Conservation (phyloP, 257 asterid genomes). For the Solanum medicagineum region DNA sequence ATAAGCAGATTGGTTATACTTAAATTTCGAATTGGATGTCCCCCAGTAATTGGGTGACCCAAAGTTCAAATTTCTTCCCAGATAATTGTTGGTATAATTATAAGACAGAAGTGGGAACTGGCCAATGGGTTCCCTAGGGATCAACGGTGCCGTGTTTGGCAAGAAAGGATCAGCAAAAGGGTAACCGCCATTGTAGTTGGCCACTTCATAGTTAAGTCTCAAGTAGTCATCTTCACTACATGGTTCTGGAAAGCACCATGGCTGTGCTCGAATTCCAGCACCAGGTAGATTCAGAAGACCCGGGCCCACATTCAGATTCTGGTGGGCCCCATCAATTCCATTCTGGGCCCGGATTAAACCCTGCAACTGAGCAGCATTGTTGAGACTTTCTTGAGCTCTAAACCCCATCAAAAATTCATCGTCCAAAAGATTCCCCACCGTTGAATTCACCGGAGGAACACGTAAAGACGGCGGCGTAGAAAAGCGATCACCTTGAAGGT, state of each 20-base stretch:
- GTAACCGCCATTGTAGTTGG: neutral
- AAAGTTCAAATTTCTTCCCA: too few relatives aligned
- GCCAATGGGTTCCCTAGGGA: neutral
- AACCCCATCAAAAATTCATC: neutral
- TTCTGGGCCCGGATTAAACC: conserved; percentile 6
- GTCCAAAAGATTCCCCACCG: neutral
- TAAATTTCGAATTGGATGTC: neutral
- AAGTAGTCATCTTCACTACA: neutral
- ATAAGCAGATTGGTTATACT: neutral
- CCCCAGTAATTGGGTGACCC: neutral
- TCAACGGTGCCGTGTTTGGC: conserved; percentile 38
- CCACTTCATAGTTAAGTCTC: neutral
- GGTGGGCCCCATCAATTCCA: conserved; percentile 30
- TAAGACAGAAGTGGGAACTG: conserved; percentile 10
- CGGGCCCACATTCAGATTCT: conserved; percentile 34
- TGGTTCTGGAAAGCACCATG: neutral
- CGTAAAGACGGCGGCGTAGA: conserved; percentile 9
- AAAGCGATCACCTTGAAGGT: neutral
- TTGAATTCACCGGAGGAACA: neutral
- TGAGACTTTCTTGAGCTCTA: neutral
- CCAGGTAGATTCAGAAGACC: neutral
- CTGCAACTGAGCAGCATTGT: neutral
- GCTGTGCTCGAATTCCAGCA: neutral
- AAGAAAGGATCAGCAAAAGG: conserved; percentile 15
- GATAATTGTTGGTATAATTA: neutral